Evolutionary conservation across 768 basidiomycete species (phyloP).

Genomic region (Kwoniella mangroviensis): DNA sequence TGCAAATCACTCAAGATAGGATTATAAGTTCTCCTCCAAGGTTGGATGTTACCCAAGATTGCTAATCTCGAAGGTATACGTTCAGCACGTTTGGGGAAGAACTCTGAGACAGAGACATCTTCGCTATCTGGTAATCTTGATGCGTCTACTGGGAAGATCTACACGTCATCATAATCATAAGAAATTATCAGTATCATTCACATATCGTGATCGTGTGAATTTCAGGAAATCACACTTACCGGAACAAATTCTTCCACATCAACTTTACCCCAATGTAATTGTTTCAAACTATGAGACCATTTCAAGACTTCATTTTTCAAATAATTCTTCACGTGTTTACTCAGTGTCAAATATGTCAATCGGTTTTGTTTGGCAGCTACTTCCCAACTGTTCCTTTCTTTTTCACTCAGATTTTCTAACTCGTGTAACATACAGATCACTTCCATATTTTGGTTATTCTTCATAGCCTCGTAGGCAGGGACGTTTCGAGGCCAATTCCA

Average conservation of each 20-base stretch:
- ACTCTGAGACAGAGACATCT: conserved; percentile 10
- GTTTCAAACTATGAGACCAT: conserved; percentile 16
- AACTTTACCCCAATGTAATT: conserved; percentile 22
- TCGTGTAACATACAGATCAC: conserved; percentile 26
- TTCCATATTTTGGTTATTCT: conserved; percentile 15
- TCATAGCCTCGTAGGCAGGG: conserved; percentile 20
- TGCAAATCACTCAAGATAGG: conserved; percentile 22
- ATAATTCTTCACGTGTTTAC: conserved; percentile 20
- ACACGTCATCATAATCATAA: too few relatives aligned
- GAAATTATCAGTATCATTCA: too few relatives aligned
- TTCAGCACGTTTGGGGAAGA: conserved; percentile 21
- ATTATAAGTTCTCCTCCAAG: conserved; percentile 23
- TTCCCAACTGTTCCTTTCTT: conserved; percentile 20
- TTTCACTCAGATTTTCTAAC: conserved; percentile 12
- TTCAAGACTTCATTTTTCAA: conserved; percentile 13
- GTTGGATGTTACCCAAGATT: conserved; percentile 26
- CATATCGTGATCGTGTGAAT: too few relatives aligned
- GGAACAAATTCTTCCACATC: conserved; percentile 25
- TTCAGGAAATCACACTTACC: conserved; percentile 15
- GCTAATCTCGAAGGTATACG: conserved; percentile 24
- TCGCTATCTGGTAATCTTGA: conserved; percentile 11
- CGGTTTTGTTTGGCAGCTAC: conserved; percentile 3
- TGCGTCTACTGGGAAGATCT: conserved; percentile 28
- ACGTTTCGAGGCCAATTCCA: conserved; percentile 21
- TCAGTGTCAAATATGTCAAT: conserved; percentile 17